phyloP scores from a whole-genome alignment of 208 protist species.

The Herpetomonas tarakana region DNA sequence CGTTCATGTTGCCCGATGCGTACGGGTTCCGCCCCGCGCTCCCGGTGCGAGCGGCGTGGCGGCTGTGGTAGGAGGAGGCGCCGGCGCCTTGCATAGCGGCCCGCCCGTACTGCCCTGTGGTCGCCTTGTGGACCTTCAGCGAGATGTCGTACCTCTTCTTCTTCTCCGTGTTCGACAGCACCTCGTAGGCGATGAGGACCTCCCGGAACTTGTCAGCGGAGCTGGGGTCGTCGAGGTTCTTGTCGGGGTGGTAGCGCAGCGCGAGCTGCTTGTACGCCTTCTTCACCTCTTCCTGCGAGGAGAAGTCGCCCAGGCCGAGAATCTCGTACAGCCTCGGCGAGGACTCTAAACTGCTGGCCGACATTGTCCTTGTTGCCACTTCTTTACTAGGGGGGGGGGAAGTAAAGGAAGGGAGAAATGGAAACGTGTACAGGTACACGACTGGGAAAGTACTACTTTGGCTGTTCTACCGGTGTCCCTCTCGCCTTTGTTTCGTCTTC shows the following conservation, averaged over 20 bases:
- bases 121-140: constrained; percentile 36
- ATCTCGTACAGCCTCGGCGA: constrained; percentile 75
- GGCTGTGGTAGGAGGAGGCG: too few relatives aligned
- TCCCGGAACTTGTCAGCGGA: constrained; percentile 85
- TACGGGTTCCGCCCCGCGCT: background rate
- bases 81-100: background rate
- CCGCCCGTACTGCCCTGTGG: constrained; percentile 18
- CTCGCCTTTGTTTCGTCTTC: too few relatives aligned
- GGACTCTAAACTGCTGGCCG: constrained; percentile 13
- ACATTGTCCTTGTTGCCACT: background rate
- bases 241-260: constrained; percentile 95
- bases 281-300: constrained; percentile 84
- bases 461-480: too few relatives aligned
- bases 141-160: constrained; percentile 94
- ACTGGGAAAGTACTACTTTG: too few relatives aligned
- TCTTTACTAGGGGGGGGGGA: too few relatives aligned
- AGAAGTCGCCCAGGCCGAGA: constrained; percentile 83
- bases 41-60: constrained; percentile 1
- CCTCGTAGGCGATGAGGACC: constrained; percentile 95
- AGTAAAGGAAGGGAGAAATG: too few relatives aligned
- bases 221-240: constrained; percentile 81
- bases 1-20: constrained; percentile 3
- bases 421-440: too few relatives aligned
- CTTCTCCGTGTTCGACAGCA: constrained; percentile 93
- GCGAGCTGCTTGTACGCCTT: constrained; percentile 92